These are phyloP conservation scores for Trametes cubensis DNA, from an alignment of 768 basidiomycete genomes.

Conservation along the genomic window DNA sequence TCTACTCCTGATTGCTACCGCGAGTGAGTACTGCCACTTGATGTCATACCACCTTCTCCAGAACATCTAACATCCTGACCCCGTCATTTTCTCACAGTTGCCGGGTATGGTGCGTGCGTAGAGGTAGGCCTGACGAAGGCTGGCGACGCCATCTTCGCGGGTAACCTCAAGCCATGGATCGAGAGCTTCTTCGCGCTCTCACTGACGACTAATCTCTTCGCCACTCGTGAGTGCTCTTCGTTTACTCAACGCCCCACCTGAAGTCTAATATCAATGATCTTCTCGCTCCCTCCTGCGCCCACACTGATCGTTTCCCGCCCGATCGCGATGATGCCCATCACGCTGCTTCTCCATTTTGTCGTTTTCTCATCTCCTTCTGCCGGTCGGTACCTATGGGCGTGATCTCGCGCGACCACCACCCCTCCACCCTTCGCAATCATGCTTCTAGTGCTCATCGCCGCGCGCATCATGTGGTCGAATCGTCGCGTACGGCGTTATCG, in stretches of 20 bases:
- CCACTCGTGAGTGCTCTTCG: constrained; percentile 5
- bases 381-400: no score
- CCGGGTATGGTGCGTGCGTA: constrained; percentile 5
- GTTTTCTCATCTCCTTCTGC: not conserved
- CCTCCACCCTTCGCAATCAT: not conserved
- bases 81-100: not conserved
- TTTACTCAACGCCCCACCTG: no score
- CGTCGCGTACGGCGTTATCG: constrained; percentile 16
- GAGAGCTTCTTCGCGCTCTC: constrained; percentile 22
- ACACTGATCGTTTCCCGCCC: not conserved
- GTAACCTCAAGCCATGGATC: constrained; percentile 22
- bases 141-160: constrained; percentile 18
- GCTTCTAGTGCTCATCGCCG: constrained; percentile 20
- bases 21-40: not conserved
- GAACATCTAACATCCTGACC: no score
- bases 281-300: not conserved
- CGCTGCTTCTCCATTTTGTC: not conserved
- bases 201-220: constrained; percentile 21
- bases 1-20: constrained; percentile 8
- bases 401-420: no score
- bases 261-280: no score
- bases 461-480: constrained; percentile 21
- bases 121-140: constrained; percentile 17
- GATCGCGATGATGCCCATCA: no score
- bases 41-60: not conserved